phyloP scores from a whole-genome alignment of 192 early-diverging fungal species.

The Linderina pennispora region DNA sequence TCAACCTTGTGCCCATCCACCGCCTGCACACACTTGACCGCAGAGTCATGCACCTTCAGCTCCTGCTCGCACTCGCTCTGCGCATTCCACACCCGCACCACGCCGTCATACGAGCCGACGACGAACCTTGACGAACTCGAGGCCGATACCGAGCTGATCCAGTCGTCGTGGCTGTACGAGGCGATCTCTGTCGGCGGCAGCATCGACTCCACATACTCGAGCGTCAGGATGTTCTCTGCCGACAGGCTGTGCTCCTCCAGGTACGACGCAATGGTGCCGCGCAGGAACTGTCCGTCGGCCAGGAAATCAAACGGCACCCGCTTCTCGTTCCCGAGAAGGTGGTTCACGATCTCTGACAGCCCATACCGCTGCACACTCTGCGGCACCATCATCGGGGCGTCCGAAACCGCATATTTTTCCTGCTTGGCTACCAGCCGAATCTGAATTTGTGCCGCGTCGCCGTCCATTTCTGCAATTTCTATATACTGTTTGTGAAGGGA shows the following conservation, averaged over 20 bases:
- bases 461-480: constrained; percentile 20
- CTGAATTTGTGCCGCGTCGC: constrained; percentile 61
- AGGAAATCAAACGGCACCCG: constrained; percentile 92
- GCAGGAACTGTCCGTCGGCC: constrained; percentile 85
- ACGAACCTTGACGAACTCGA: constrained; percentile 44
- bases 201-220: constrained; percentile 93
- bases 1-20: constrained; percentile 43
- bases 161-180: constrained; percentile 88
- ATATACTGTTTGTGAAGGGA: neutral
- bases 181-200: constrained; percentile 76
- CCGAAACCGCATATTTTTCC: constrained; percentile 66
- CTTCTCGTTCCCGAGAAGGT: constrained; percentile 56
- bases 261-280: constrained; percentile 67
- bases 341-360: constrained; percentile 93
- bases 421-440: constrained; percentile 80
- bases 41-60: constrained; percentile 60
- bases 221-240: constrained; percentile 71
- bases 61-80: constrained; percentile 62
- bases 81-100: constrained; percentile 77
- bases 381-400: constrained; percentile 84
- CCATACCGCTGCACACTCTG: constrained; percentile 78
- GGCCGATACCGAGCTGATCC: constrained; percentile 73
- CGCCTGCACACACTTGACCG: constrained; percentile 68
- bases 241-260: constrained; percentile 52
- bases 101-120: constrained; percentile 80